phyloP scores from a whole-genome alignment of 345 rosid genomes.

The Populus alba region DNA sequence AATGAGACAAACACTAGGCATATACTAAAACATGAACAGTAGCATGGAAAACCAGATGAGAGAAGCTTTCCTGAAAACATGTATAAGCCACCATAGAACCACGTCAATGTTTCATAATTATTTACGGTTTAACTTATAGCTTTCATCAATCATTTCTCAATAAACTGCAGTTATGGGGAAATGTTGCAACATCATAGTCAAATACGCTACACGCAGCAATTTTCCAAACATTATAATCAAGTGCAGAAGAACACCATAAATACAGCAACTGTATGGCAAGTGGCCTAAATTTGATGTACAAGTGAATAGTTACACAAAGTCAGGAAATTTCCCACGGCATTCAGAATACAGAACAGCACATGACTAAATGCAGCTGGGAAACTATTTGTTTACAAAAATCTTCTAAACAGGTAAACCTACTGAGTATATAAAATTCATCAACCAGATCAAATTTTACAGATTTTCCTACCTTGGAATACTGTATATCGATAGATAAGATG shows the following conservation, averaged over 20 bases:
- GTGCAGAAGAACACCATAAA: not conserved
- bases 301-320: not conserved
- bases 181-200: not conserved
- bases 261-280: not conserved
- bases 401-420: not conserved
- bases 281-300: not conserved
- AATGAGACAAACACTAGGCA: not conserved
- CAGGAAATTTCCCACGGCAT: not conserved
- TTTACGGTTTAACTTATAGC: not conserved
- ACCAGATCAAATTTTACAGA: not conserved
- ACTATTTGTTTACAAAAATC: not conserved
- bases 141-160: not conserved
- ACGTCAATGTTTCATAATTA: not conserved
- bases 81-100: not conserved
- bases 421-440: not conserved
- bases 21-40: not conserved
- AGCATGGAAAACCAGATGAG: not conserved
- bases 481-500: constrained; percentile 68
- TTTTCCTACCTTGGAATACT: constrained; percentile 61
- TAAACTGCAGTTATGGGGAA: not conserved
- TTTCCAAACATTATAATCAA: not conserved
- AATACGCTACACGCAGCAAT: not conserved
- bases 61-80: not conserved
- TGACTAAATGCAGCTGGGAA: not conserved
- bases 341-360: not conserved